These are phyloP conservation scores for Massospora cicadina DNA, from an alignment of 371 early-diverging fungal genomes.

Conservation along the genomic window DNA sequence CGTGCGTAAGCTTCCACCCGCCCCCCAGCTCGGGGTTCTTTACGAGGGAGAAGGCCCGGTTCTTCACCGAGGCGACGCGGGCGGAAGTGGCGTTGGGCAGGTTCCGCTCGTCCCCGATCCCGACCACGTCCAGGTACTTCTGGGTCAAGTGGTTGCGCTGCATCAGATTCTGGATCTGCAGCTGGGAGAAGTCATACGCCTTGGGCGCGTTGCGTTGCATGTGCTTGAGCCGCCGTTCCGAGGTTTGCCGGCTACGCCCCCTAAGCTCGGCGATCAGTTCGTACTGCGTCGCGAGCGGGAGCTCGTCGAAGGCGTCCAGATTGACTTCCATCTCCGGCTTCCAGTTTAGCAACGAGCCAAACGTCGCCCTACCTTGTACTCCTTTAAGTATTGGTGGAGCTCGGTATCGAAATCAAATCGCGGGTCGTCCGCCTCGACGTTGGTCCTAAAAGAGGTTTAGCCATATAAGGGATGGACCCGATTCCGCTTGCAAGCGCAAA, in stretches of 20 bases:
- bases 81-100: conserved; percentile 17
- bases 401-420: conserved; percentile 46
- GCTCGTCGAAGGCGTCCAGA: conserved; percentile 28
- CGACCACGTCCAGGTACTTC: conserved; percentile 39
- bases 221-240: conserved; percentile 47
- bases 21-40: conserved; percentile 52
- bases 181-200: conserved; percentile 71
- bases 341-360: conserved; percentile 15
- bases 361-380: conserved; percentile 22
- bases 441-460: conserved; percentile 11
- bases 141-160: conserved; percentile 77
- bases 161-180: conserved; percentile 72
- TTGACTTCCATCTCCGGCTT: conserved; percentile 45
- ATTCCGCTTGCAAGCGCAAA: too few species aligned
- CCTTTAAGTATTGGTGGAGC: conserved; percentile 30
- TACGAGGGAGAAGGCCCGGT: conserved; percentile 57
- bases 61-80: conserved; percentile 65
- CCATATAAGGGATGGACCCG: too few species aligned
- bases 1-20: conserved; percentile 41
- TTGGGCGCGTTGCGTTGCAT: conserved; percentile 47
- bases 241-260: conserved; percentile 59
- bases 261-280: conserved; percentile 80
- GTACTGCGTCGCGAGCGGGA: conserved; percentile 77
- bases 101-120: conserved; percentile 6
- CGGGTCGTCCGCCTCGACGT: conserved; percentile 26